A percentile compares a stretch with the other conserved stretches of the same genome.
Conservation (phyloP, 306 rosid species). For the Medicago ruthenica region DNA sequence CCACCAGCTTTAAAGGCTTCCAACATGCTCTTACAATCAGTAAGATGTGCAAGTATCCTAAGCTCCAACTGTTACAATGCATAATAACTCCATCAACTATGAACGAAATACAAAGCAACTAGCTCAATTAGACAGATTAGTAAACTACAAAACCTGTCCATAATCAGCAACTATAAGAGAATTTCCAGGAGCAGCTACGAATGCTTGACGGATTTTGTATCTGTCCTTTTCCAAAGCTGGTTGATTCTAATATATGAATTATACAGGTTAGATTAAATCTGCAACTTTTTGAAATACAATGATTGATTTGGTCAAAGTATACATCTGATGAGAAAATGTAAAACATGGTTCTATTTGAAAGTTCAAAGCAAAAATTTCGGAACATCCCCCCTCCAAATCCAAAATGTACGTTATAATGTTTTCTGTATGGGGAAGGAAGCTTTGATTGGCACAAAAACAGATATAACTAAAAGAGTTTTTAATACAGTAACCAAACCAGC, state of each 20-base stretch:
- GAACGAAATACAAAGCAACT: constrained; percentile 29
- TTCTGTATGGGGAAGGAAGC: background rate
- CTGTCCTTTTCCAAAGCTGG: constrained; percentile 99
- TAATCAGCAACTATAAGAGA: constrained; percentile 97
- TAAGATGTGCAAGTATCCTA: constrained; percentile 96
- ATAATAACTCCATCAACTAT: constrained; percentile 43
- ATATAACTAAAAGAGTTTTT: too few relatives aligned
- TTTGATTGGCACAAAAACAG: background rate
- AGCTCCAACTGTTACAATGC: constrained; percentile 84
- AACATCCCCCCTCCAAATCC: too few relatives aligned
- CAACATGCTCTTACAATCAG: constrained; percentile 93
- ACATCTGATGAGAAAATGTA: background rate
- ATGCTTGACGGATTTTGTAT: constrained; percentile 96
- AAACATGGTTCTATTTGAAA: too few relatives aligned
- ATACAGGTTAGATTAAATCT: constrained; percentile 34
- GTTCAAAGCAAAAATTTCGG: too few relatives aligned
- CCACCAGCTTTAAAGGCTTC: constrained; percentile 97
- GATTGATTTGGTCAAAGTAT: constrained; percentile 9
- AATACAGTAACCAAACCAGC: too few relatives aligned
- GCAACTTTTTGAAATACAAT: constrained; percentile 20
- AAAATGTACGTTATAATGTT: too few relatives aligned
- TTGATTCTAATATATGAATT: constrained; percentile 72
- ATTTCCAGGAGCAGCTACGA: constrained; percentile 91
- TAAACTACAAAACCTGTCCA: constrained; percentile 81
- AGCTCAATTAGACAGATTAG: constrained; percentile 33